Base-by-base conservation (phyloP, 2,329 filamentous ascomycete genomes). In the Sporothrix pseudoabietina region DNA sequence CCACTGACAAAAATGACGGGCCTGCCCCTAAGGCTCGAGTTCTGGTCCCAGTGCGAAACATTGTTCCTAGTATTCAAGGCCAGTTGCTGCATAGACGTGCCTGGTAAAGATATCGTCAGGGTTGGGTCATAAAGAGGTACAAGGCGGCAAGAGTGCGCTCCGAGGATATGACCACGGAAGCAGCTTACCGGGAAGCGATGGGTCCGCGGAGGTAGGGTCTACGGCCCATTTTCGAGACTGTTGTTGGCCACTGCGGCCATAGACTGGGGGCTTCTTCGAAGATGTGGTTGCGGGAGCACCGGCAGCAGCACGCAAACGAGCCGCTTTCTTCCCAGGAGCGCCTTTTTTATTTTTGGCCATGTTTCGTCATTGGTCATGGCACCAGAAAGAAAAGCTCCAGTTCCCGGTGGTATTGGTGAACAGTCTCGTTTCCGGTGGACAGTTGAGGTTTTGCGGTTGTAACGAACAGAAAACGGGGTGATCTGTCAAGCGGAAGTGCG, bases 1-100 rank as follows among this genome's bases (percentile, higher is more conserved):
- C 84, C 84, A 74, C 86, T 88, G 65, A 88, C 80, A 72, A 89
- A 89, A 0, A 75, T 75, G 4, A 89, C 82, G 1, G 87, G 87
- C 57, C 82, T 83, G 59, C 82, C 80, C 71, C 87, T 82, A 10
- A 89, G 80, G 66, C 81, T 84, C 26, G 80, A 79, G 72, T 82
- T 82, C 44, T 78, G 76, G 19, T 79, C 80, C 81, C 81, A 83
- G n/a, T 77, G 76, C 0, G 81, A 82, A 47, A 82, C 81, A 69
- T 85, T 84, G 71, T 85, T 84, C 26, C 82, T 82, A 1, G 86
- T 88, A 73, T 86, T 83, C 71, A 83, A 81, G 73, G 85, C 86
- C 77, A 87, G 84, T 26, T 88, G 85, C 71, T 82, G 82, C 76
- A 85, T 81, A 6, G 81, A 81, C 71, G 83, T 82, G 41, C 41